Evolutionary conservation across 345 rosid species (phyloP).

Genomic region (Syzygium grande): DNA sequence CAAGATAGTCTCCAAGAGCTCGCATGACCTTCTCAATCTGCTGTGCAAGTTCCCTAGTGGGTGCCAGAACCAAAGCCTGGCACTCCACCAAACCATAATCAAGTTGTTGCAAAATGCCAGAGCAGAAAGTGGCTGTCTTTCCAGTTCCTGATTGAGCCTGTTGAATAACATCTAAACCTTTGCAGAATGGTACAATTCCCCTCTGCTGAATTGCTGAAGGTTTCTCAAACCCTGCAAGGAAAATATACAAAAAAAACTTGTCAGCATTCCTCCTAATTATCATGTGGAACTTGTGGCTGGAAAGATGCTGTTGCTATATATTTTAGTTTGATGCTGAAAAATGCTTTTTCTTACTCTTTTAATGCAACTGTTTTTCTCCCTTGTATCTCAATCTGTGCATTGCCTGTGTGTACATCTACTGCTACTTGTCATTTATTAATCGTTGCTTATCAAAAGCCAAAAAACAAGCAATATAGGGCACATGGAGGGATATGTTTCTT

Average conservation of each 20-base stretch:
- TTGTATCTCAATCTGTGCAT: neutral
- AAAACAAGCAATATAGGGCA: neutral
- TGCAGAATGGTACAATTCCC: conserved; percentile 73
- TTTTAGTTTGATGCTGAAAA: neutral
- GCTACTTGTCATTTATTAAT: neutral
- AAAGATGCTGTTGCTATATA: neutral
- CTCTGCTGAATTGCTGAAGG: conserved; percentile 86
- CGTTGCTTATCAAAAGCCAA: neutral
- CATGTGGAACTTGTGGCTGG: neutral
- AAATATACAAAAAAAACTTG: neutral
- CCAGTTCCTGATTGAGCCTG: conserved; percentile 89
- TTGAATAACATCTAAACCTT: conserved; percentile 76
- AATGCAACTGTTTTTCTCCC: neutral
- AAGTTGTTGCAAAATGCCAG: conserved; percentile 72
- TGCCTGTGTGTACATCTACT: neutral
- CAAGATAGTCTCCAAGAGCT: conserved; percentile 74
- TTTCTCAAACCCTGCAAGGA: conserved; percentile 50
- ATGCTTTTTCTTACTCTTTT: neutral
- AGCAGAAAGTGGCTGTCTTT: conserved; percentile 76
- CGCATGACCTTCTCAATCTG: conserved; percentile 90
- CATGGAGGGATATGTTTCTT: neutral
- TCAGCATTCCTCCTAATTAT: neutral
- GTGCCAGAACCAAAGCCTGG: conserved; percentile 75
- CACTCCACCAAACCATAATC: conserved; percentile 57
- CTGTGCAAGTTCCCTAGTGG: conserved; percentile 75